Percentiles rank a stretch among this genome's conserved stretches.
These are phyloP conservation scores for Xylariaceae sp. DNA, from an alignment of 2,329 filamentous ascomycete genomes.

Conservation along the genomic window DNA sequence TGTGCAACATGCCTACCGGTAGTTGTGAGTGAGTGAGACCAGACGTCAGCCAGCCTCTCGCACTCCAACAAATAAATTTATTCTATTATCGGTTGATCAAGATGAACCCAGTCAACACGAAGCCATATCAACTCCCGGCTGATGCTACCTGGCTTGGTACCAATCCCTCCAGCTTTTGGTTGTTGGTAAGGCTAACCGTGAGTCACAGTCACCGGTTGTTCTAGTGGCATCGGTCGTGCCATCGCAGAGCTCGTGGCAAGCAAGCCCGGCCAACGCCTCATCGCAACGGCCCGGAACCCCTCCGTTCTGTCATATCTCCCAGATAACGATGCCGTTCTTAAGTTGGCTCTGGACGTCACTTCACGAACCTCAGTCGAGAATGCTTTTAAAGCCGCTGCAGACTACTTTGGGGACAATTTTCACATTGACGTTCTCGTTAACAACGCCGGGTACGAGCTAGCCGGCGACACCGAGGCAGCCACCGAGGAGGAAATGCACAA, in stretches of 20 bases:
- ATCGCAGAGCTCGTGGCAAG: conserved; percentile 15
- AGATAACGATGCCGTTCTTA: conserved; percentile 7
- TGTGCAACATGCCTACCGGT: too few relatives aligned
- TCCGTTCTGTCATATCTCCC: conserved; percentile 12
- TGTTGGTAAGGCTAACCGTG: background rate
- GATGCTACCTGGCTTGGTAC: conserved; percentile 18
- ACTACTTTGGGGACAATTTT: conserved; percentile 5
- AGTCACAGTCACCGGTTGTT: conserved; percentile 17
- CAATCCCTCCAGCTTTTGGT: background rate
- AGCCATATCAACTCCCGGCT: conserved; percentile 15
- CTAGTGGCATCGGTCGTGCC: conserved; percentile 19
- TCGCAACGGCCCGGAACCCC: conserved; percentile 14
- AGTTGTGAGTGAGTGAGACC: too few relatives aligned
- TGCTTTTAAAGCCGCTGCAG: conserved; percentile 13
- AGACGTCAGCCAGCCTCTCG: background rate
- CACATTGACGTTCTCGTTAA: conserved; percentile 19
- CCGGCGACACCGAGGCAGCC: conserved; percentile 14
- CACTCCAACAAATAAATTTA: background rate
- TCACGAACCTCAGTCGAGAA: conserved; percentile 5
- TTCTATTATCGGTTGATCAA: background rate
- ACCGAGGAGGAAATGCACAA: conserved; percentile 16
- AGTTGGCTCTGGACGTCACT: conserved; percentile 11
- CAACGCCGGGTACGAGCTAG: conserved; percentile 18
- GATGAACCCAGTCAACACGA: conserved; percentile 20
- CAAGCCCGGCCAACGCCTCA: conserved; percentile 15